A percentile compares a stretch with the other conserved stretches of the same genome.
These are phyloP conservation scores for Rhodomyrtus tomentosa DNA, from an alignment of 345 rosid genomes.

Conservation along the genomic window DNA sequence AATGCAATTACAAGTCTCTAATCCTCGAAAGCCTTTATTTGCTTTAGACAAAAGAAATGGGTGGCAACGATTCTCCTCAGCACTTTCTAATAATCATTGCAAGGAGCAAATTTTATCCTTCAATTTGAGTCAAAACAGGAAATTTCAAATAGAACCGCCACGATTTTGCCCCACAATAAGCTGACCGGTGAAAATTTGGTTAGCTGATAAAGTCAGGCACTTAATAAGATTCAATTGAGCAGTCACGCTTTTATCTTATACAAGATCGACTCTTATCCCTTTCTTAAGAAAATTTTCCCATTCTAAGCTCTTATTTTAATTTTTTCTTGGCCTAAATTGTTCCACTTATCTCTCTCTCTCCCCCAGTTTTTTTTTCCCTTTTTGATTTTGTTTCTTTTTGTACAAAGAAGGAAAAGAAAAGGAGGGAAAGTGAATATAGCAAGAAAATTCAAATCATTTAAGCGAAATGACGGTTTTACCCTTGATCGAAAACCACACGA, in stretches of 20 bases:
- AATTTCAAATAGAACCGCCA: not conserved
- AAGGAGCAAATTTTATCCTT: constrained; percentile 20
- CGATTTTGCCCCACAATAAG: not conserved
- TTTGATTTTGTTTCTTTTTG: not conserved
- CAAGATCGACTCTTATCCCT: too few species aligned
- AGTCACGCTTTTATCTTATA: too few species aligned
- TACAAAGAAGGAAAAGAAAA: not conserved
- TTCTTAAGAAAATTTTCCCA: not conserved
- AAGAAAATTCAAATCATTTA: not conserved
- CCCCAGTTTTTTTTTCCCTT: too few species aligned
- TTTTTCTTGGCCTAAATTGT: not conserved
- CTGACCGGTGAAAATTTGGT: rapidly evolving
- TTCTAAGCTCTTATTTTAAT: too few species aligned
- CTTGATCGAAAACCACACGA: not conserved
- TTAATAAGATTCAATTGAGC: not conserved
- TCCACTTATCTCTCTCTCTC: not conserved
- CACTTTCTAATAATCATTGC: constrained; percentile 28
- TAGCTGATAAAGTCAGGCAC: too few species aligned
- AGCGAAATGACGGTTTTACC: not conserved
- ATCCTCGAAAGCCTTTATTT: constrained; percentile 12
- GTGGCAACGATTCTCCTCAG: constrained; percentile 22
- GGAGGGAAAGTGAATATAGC: not conserved
- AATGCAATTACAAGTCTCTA: constrained; percentile 15
- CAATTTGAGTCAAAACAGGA: not conserved
- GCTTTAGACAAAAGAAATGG: constrained; percentile 30